Evolutionary conservation across 306 rosid species (phyloP).

Genomic region (Cyamopsis tetragonoloba): DNA sequence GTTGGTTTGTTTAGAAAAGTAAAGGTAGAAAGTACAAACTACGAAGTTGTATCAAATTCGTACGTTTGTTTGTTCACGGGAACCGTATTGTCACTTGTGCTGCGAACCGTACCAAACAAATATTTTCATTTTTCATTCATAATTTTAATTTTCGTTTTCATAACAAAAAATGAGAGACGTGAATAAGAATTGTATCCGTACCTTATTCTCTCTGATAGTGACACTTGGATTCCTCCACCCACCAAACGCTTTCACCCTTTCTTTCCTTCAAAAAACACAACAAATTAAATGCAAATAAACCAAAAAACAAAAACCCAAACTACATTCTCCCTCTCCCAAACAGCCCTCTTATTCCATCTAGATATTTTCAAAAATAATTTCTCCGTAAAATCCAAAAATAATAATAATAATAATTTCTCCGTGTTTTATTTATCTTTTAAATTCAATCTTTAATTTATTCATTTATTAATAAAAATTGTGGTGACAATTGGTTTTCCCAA

Average conservation of each 20-base stretch:
- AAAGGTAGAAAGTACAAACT: too few relatives aligned
- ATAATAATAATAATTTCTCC: too few relatives aligned
- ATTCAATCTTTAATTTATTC: too few relatives aligned
- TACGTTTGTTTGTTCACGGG: background rate
- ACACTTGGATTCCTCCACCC: constrained; percentile 41
- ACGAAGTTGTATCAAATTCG: background rate
- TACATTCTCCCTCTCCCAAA: constrained; percentile 15
- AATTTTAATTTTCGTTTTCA: background rate
- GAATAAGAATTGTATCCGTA: background rate
- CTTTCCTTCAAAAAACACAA: background rate
- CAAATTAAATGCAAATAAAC: background rate
- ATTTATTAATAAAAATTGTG: too few relatives aligned
- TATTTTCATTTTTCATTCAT: too few relatives aligned
- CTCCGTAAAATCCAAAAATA: too few relatives aligned
- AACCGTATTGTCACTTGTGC: constrained; percentile 24
- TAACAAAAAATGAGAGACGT: background rate
- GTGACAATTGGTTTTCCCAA: too few relatives aligned
- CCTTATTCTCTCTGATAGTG: constrained; percentile 44
- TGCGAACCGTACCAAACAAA: constrained; percentile 30
- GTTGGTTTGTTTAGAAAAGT: background rate
- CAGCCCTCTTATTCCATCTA: constrained; percentile 14
- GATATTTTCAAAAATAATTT: too few relatives aligned
- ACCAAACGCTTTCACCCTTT: background rate
- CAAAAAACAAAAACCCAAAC: background rate
- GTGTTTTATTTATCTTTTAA: too few relatives aligned